Evolutionary conservation across 352 stramenopile genomes (phyloP).

Genomic region (Globisporangium carolinianum): DNA sequence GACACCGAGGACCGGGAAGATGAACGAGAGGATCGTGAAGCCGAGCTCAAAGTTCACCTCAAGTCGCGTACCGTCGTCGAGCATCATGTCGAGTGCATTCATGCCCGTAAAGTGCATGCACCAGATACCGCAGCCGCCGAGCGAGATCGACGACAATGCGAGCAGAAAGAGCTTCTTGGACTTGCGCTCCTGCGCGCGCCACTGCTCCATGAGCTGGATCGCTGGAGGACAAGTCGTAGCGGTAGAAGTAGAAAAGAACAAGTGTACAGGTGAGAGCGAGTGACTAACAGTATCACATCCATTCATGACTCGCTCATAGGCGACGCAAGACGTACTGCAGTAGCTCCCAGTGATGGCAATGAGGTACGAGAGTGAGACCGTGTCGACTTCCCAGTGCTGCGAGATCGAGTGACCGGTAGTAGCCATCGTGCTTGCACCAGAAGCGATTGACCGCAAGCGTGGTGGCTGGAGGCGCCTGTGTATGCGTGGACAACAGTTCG

Average conservation of each 20-base stretch:
- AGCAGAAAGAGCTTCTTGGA: slow-evolving; percentile 34
- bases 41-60: slow-evolving; percentile 46
- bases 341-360: slow-evolving; percentile 60
- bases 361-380: slow-evolving; percentile 39
- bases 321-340: slow-evolving; percentile 29
- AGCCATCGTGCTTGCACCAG: not conserved
- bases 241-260: no score
- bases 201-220: slow-evolving; percentile 72
- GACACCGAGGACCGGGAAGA: slow-evolving; percentile 44
- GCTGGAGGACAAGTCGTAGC: slow-evolving; percentile 16
- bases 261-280: no score
- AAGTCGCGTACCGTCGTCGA: slow-evolving; percentile 28
- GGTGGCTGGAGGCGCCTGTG: not conserved
- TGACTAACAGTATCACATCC: no score
- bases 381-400: slow-evolving; percentile 41
- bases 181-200: slow-evolving; percentile 29
- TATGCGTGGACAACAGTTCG: not conserved
- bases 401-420: slow-evolving; percentile 5
- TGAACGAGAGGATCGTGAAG: slow-evolving; percentile 45
- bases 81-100: slow-evolving; percentile 32
- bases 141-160: slow-evolving; percentile 24
- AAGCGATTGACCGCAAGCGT: no score
- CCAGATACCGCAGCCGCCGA: slow-evolving; percentile 67
- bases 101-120: slow-evolving; percentile 75
- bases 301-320: no score